phyloP scores from a whole-genome alignment of 2,329 filamentous ascomycete species.

The Ceratocystis huliohia region DNA sequence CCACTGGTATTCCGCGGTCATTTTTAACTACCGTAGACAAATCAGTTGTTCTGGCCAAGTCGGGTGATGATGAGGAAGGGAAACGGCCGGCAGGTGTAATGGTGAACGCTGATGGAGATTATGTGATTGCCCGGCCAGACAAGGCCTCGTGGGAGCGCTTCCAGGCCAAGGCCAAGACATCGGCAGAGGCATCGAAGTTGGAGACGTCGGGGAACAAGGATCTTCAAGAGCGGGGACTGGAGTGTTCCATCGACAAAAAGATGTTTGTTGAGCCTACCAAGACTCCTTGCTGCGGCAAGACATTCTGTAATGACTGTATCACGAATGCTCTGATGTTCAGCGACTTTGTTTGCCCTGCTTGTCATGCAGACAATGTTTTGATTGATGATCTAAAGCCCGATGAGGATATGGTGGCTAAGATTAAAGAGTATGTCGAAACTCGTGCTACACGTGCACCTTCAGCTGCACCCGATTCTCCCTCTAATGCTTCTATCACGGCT shows the following conservation, averaged over 20 bases:
- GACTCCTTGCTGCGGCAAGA: slow-evolving; percentile 95
- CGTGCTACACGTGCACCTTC: slow-evolving; percentile 14
- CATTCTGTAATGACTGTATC: slow-evolving; percentile 99
- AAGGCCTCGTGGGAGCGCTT: slow-evolving; percentile 94
- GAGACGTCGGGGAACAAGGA: slow-evolving; percentile 70
- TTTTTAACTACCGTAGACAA: slow-evolving; percentile 95
- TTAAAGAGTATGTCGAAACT: slow-evolving; percentile 52
- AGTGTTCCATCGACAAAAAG: slow-evolving; percentile 93
- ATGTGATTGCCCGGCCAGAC: slow-evolving; percentile 91
- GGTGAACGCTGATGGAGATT: slow-evolving; percentile 95
- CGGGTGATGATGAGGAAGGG: slow-evolving; percentile 62
- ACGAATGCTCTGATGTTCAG: slow-evolving; percentile 96
- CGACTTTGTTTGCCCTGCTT: slow-evolving; percentile 91
- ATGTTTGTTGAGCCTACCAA: slow-evolving; percentile 98
- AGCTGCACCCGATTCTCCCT: slow-evolving; percentile 28
- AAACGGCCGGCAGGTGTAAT: slow-evolving; percentile 83
- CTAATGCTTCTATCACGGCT: slow-evolving; percentile 18
- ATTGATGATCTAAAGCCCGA: slow-evolving; percentile 83
- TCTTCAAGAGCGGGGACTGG: slow-evolving; percentile 72
- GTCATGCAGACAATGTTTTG: slow-evolving; percentile 78
- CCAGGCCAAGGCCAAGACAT: slow-evolving; percentile 83
- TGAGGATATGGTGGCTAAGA: slow-evolving; percentile 63
- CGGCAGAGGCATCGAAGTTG: slow-evolving; percentile 68
- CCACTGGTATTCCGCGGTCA: slow-evolving; percentile 89
- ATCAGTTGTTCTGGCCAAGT: slow-evolving; percentile 59